Evolutionary conservation across 2,329 filamentous ascomycete species (phyloP).

Genomic region (Chaetothyriales sp.): DNA sequence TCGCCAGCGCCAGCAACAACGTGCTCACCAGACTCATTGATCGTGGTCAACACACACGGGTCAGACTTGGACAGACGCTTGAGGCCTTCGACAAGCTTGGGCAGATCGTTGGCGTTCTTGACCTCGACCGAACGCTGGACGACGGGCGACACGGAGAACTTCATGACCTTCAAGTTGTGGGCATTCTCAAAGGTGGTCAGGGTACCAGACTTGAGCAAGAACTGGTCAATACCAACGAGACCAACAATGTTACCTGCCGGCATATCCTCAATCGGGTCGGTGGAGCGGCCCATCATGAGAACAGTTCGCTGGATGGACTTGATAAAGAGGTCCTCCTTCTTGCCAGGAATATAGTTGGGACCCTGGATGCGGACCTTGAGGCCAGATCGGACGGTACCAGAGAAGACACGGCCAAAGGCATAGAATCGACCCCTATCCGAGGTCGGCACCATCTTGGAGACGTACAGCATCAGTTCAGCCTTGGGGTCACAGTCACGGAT

Average conservation of each 20-base stretch:
- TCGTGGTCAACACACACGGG: slow-evolving; percentile 86
- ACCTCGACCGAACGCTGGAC: slow-evolving; percentile 97
- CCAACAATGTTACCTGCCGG: slow-evolving; percentile 99
- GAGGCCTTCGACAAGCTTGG: slow-evolving; percentile 99
- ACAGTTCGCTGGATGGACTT: slow-evolving; percentile 99
- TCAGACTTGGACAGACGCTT: slow-evolving; percentile 99
- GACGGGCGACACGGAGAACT: slow-evolving; percentile 99
- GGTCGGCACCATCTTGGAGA: slow-evolving; percentile 99
- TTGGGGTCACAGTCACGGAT: slow-evolving; percentile 98
- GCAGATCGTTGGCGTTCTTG: slow-evolving; percentile 99
- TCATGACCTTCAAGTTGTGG: slow-evolving; percentile 99
- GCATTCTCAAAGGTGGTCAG: slow-evolving; percentile 92
- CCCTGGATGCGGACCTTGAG: slow-evolving; percentile 99
- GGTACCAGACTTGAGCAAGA: slow-evolving; percentile 99
- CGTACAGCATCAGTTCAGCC: slow-evolving; percentile 98
- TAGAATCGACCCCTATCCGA: slow-evolving; percentile 99
- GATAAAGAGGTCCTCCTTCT: slow-evolving; percentile 98
- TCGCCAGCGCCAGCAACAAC: slow-evolving; percentile 98
- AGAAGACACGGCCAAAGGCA: slow-evolving; percentile 99
- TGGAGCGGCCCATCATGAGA: slow-evolving; percentile 99
- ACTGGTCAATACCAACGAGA: slow-evolving; percentile 98
- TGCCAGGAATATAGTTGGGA: slow-evolving; percentile 93
- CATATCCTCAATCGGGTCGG: slow-evolving; percentile 97
- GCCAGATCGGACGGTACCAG: slow-evolving; percentile 93
- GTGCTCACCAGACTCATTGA: slow-evolving; percentile 92